A percentile compares a stretch with the other conserved stretches of the same genome.
Evolutionary conservation across 371 early-diverging fungal species (phyloP).

Genomic region (Actinomortierella ambigua): DNA sequence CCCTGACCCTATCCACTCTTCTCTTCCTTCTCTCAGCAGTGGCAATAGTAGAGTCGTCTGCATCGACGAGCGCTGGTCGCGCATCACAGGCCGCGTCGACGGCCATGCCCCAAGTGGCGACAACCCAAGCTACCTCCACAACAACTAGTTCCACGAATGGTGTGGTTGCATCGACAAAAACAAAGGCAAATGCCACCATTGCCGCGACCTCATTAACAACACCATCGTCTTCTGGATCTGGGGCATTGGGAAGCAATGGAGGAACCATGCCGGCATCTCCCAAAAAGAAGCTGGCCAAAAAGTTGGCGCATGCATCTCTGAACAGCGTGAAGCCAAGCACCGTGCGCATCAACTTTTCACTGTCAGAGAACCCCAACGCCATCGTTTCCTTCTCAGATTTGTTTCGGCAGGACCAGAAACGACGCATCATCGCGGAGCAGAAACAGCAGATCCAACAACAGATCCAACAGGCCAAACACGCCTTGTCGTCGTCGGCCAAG

Average conservation of each 20-base stretch:
- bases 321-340: constrained; percentile 2
- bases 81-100: constrained; percentile 24
- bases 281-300: no score
- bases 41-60: constrained; percentile 18
- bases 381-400: constrained; percentile 42
- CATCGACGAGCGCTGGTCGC: constrained; percentile 17
- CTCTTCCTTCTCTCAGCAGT: neutral
- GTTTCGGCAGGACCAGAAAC: constrained; percentile 31
- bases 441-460: constrained; percentile 1
- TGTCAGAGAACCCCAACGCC: constrained; percentile 39
- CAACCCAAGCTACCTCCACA: neutral
- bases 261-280: neutral
- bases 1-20: neutral
- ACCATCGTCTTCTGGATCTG: no score
- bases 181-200: neutral
- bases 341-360: constrained; percentile 30
- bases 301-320: no score
- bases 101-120: neutral
- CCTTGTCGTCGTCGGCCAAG: neutral
- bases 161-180: neutral
- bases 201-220: neutral
- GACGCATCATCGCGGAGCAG: constrained; percentile 8
- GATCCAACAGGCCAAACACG: constrained; percentile 1
- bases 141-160: neutral
- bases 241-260: neutral